Percentiles rank a stretch among this genome's conserved stretches.
phyloP scores from a whole-genome alignment of 1,284 basidiomycete species.

The Austroboletus niveus region DNA sequence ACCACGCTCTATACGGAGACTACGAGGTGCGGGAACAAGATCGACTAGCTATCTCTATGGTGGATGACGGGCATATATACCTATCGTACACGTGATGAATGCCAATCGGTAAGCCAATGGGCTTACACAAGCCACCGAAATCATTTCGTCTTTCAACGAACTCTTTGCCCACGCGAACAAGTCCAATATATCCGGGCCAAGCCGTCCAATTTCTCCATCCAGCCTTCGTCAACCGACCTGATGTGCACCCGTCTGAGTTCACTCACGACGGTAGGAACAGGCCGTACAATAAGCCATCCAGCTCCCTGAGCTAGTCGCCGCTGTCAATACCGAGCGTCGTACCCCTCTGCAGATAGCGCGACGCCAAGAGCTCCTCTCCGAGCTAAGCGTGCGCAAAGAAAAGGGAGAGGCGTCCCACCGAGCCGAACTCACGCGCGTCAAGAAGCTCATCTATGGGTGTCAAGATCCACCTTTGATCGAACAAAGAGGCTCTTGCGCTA shows the following conservation, averaged over 20 bases:
- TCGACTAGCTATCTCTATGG: too few relatives aligned
- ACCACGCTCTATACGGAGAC: too few relatives aligned
- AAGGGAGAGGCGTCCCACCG: constrained; percentile 85
- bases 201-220: constrained; percentile 39
- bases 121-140: constrained; percentile 86
- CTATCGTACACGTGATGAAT: too few relatives aligned
- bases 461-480: too few relatives aligned
- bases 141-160: constrained; percentile 86
- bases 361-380: constrained; percentile 84
- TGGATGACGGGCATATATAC: too few relatives aligned
- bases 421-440: constrained; percentile 68
- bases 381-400: constrained; percentile 84
- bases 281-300: constrained; percentile 56
- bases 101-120: too few relatives aligned
- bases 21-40: too few relatives aligned
- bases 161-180: constrained; percentile 56
- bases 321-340: constrained; percentile 73
- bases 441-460: constrained; percentile 70
- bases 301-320: constrained; percentile 53
- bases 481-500: too few relatives aligned
- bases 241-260: constrained; percentile 75
- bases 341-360: constrained; percentile 80
- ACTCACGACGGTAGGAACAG: constrained; percentile 65
- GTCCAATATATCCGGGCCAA: constrained; percentile 10
- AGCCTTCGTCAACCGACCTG: constrained; percentile 68